Percentiles rank a stretch among this genome's conserved stretches.
These are phyloP conservation scores for Taxawa tesnikishii DNA, from an alignment of 2,329 filamentous ascomycete species.

Conservation along the genomic window DNA sequence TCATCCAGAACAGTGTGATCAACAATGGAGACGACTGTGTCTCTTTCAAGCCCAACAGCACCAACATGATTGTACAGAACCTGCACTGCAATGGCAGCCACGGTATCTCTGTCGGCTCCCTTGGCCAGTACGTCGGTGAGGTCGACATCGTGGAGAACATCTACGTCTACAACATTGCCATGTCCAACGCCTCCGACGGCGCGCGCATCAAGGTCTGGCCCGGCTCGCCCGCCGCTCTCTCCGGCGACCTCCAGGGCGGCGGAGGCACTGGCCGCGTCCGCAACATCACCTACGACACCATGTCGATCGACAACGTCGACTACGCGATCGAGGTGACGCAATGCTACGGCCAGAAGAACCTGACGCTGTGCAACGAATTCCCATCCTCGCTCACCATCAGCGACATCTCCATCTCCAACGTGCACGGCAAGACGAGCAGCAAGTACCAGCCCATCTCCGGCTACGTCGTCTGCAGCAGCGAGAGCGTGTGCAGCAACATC, in stretches of 20 bases:
- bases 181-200: constrained; percentile 40
- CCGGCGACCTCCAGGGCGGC: constrained; percentile 52
- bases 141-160: constrained; percentile 58
- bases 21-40: constrained; percentile 60
- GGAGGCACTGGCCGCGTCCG: constrained; percentile 49
- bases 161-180: constrained; percentile 30
- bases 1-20: constrained; percentile 54
- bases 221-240: constrained; percentile 40
- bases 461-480: constrained; percentile 31
- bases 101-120: constrained; percentile 59
- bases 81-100: constrained; percentile 57
- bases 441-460: constrained; percentile 30
- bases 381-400: constrained; percentile 44
- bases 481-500: constrained; percentile 39
- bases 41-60: constrained; percentile 63
- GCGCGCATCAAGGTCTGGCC: constrained; percentile 68
- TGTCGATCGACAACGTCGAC: constrained; percentile 50
- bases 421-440: constrained; percentile 40
- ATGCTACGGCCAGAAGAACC: constrained; percentile 51
- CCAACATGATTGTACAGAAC: constrained; percentile 55
- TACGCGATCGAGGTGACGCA: constrained; percentile 54
- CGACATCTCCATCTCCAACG: constrained; percentile 44
- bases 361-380: constrained; percentile 47
- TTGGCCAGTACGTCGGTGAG: constrained; percentile 53
- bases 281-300: constrained; percentile 56